phyloP scores from a whole-genome alignment of 139 green algal species.

The Desmodesmus armatus region DNA sequence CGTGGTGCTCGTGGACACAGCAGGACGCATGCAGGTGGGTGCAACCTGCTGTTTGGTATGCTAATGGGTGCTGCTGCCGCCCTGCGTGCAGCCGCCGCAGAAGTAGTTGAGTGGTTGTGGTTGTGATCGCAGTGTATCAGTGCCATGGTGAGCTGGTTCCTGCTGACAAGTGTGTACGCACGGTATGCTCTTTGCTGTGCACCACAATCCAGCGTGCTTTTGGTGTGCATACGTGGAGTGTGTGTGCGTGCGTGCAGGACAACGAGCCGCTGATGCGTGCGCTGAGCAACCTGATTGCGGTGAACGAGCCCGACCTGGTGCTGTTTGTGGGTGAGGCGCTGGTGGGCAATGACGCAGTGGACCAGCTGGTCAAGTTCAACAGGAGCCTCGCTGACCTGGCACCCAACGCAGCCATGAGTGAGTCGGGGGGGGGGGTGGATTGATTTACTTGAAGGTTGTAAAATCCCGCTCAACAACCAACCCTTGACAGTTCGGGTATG shows the following conservation, averaged over 20 bases:
- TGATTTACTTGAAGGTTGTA: too few relatives aligned
- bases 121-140: too few relatives aligned
- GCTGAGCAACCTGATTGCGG: constrained; percentile 93
- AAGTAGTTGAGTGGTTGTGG: too few relatives aligned
- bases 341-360: constrained; percentile 99
- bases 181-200: not conserved
- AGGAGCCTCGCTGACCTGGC: constrained; percentile 79
- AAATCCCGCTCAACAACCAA: too few relatives aligned
- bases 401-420: not conserved
- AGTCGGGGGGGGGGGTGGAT: too few relatives aligned
- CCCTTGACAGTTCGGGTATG: too few relatives aligned
- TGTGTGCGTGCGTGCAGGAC: constrained; percentile 87
- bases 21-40: constrained; percentile 70
- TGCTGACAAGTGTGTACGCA: too few relatives aligned
- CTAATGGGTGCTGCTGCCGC: not conserved
- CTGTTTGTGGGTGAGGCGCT: constrained; percentile 99
- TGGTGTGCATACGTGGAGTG: too few relatives aligned
- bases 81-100: too few relatives aligned
- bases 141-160: too few relatives aligned
- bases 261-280: constrained; percentile 99
- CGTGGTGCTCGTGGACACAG: constrained; percentile 99
- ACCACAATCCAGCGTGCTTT: not conserved
- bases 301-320: constrained; percentile 96
- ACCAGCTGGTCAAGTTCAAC: constrained; percentile 99
- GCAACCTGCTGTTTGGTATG: not conserved